Base-by-base conservation (phyloP, 2,329 filamentous ascomycete genomes). In the Cadophora luteo-olivacea region DNA sequence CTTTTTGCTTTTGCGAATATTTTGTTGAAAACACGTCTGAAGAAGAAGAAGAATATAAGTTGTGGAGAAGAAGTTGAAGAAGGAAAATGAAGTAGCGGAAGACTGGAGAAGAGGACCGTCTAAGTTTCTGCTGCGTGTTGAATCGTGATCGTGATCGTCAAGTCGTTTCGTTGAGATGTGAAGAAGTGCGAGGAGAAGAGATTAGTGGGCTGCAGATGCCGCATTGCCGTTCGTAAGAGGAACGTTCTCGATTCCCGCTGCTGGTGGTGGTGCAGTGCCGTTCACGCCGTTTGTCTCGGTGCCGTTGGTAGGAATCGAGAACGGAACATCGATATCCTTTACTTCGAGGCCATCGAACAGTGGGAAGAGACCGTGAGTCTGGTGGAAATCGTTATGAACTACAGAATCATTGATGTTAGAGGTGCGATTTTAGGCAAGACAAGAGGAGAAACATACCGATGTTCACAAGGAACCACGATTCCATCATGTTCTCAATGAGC, bases 341-440 rank as follows among this genome's bases (percentile, higher is more conserved):
- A 92, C 88, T 69, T 86, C 79, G 3, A 99, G 85, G 29, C 89
- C 93, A 19, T 94, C 87, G 78, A 99, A 96, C 32, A 98, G 84
- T 57, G 92, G 87, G 79, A 97, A 98, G 74, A 99, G 92, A 66
- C 89, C 90, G 64, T 89, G 86, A 66, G 88, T 89, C 75, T 93
- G 86, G 79, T 97, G 93, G 89, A 99, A 99, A 79, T 99, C 94
- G 78, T 99, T 99, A 84, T 99, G 94, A 33, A 99, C 96, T 94
- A 72, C 24, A 29, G 2, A 22, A n/a, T 3, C 5, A 57, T 24
- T 11, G 49, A 61, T 58, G 19, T 38, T 38, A 25, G 45, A 11
- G 45, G 25, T 19, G 29, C 29, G 29, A 29, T 29, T 3, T 29
- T 29, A 29, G 29, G 29, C 3, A 29, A 29, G 29, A 29, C 5